These are phyloP conservation scores for Durio zibethinus DNA, from an alignment of 345 rosid genomes.

Conservation along the genomic window DNA sequence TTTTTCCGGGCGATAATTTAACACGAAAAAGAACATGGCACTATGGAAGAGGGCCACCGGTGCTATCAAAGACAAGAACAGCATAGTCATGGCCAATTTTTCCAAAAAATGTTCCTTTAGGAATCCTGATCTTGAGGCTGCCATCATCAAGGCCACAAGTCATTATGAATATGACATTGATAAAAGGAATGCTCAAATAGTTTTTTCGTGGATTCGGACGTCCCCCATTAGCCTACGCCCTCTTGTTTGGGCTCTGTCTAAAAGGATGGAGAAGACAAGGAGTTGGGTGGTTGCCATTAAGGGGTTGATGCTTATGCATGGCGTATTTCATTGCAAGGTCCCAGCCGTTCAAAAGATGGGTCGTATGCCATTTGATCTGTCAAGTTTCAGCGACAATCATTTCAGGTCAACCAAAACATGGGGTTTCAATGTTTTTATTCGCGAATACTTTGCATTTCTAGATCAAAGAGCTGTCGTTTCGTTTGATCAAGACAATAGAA, in stretches of 20 bases:
- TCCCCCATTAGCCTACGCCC: conserved; percentile 61
- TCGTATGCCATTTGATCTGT: conserved; percentile 68
- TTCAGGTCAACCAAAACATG: conserved; percentile 29
- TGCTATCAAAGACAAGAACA: conserved; percentile 70
- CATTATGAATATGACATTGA: conserved; percentile 60
- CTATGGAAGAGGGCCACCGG: conserved; percentile 70
- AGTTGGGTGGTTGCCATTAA: conserved; percentile 82
- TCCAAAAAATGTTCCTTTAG: conserved; percentile 32
- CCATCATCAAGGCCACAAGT: conserved; percentile 75
- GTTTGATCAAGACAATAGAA: background rate
- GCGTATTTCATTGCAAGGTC: conserved; percentile 62
- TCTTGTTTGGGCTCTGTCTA: conserved; percentile 41
- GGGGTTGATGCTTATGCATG: conserved; percentile 73
- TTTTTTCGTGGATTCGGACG: conserved; percentile 60
- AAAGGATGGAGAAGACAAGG: conserved; percentile 52
- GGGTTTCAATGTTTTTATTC: conserved; percentile 54
- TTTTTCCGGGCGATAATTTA: background rate
- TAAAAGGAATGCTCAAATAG: conserved; percentile 57
- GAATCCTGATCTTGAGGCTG: conserved; percentile 56
- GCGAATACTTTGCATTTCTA: conserved; percentile 62
- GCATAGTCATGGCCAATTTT: conserved; percentile 43
- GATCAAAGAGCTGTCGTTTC: conserved; percentile 49
- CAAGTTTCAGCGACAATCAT: conserved; percentile 47
- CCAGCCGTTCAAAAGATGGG: conserved; percentile 43
- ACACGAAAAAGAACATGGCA: conserved; percentile 32